These are phyloP conservation scores for Neurospora tetrasperma DNA, from an alignment of 495 filamentous ascomycete genomes.

Conservation along the genomic window DNA sequence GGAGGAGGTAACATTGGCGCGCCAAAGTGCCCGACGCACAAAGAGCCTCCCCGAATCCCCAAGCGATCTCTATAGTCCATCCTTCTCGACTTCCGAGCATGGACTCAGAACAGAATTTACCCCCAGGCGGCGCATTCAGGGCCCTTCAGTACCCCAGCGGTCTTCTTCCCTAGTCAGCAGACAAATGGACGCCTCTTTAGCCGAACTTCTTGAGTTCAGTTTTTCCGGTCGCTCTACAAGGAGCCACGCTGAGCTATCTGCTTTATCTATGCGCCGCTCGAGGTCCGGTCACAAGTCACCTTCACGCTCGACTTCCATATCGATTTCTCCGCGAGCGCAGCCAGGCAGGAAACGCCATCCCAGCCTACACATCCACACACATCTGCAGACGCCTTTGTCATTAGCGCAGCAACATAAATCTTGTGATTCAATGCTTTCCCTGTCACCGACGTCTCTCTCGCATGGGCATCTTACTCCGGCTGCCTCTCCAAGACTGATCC, in stretches of 20 bases:
- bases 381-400: slow-evolving; percentile 9
- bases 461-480: slow-evolving; percentile 9
- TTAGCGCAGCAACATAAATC: slow-evolving; percentile 10
- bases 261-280: slow-evolving; percentile 3
- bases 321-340: slow-evolving; percentile 15
- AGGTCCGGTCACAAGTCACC: slow-evolving; percentile 8
- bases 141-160: slow-evolving; percentile 12
- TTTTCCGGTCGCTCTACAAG: slow-evolving; percentile 4
- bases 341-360: slow-evolving; percentile 6
- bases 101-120: neutral
- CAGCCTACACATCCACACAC: neutral
- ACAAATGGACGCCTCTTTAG: slow-evolving; percentile 3
- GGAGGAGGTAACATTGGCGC: slow-evolving; percentile 22
- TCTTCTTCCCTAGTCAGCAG: slow-evolving; percentile 7
- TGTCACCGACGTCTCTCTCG: neutral
- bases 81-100: neutral
- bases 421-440: neutral
- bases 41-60: slow-evolving; percentile 30
- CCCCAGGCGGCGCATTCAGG: neutral
- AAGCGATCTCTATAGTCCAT: slow-evolving; percentile 1
- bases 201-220: slow-evolving; percentile 16
- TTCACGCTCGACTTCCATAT: slow-evolving; percentile 5
- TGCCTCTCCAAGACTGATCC: slow-evolving; percentile 15
- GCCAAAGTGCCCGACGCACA: slow-evolving; percentile 20
- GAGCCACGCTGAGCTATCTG: neutral